These are phyloP conservation scores for Cardiospermum halicacabum DNA, from an alignment of 345 rosid species.

Conservation along the genomic window DNA sequence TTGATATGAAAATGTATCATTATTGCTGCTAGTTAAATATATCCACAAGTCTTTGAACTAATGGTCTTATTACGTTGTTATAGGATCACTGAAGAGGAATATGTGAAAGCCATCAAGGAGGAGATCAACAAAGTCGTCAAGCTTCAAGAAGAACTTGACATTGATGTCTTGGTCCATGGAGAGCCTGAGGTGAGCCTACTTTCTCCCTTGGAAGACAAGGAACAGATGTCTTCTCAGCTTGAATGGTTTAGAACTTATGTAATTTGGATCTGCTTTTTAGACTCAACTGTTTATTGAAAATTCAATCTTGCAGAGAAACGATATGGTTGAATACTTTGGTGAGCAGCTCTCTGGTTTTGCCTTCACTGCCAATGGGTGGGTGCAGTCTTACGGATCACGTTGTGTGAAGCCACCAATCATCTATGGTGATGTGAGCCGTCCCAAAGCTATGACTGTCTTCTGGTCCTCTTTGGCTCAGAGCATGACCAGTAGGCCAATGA, in stretches of 20 bases:
- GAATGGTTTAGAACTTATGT: neutral
- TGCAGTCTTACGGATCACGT: slow-evolving; percentile 95
- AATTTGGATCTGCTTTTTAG: neutral
- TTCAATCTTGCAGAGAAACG: slow-evolving; percentile 64
- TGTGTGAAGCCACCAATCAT: slow-evolving; percentile 98
- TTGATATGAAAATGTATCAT: neutral
- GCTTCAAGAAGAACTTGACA: slow-evolving; percentile 88
- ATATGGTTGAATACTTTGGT: slow-evolving; percentile 99
- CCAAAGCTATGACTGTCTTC: slow-evolving; percentile 95
- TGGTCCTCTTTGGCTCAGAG: slow-evolving; percentile 96
- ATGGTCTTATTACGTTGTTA: neutral
- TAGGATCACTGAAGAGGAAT: slow-evolving; percentile 94
- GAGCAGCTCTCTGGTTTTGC: slow-evolving; percentile 95
- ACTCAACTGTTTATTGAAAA: neutral
- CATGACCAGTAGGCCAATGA: slow-evolving; percentile 96
- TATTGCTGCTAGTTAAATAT: neutral
- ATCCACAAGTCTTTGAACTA: slow-evolving; percentile 8
- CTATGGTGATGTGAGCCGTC: slow-evolving; percentile 99
- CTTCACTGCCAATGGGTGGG: slow-evolving; percentile 96
- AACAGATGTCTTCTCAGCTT: slow-evolving; percentile 1
- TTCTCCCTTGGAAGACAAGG: slow-evolving; percentile 5
- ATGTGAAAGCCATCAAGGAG: slow-evolving; percentile 83
- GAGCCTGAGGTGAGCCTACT: slow-evolving; percentile 81
- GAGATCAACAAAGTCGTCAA: slow-evolving; percentile 90
- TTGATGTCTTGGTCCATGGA: slow-evolving; percentile 96